Conservation (phyloP, 2,329 filamentous ascomycete genomes). For the Nigrospora oryzae region DNA sequence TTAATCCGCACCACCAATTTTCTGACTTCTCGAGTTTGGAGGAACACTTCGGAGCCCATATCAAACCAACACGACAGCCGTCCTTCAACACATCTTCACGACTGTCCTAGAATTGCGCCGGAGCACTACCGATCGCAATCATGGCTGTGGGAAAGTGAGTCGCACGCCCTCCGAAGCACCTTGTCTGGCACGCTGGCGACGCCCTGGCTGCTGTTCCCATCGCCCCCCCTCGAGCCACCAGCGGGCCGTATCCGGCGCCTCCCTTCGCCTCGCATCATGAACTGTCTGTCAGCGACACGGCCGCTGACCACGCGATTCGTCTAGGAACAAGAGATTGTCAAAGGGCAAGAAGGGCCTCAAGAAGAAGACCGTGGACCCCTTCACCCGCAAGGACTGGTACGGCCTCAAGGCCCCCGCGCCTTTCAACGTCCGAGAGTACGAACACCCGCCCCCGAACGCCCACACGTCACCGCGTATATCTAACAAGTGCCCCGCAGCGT, state of each 20-base stretch:
- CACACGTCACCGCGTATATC: slow-evolving; percentile 8
- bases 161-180: slow-evolving; percentile 1
- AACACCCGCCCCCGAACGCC: slow-evolving; percentile 10
- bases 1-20: slow-evolving; percentile 3
- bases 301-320: slow-evolving; percentile 19
- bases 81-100: slow-evolving; percentile 17
- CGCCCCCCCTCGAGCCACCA: too few species aligned
- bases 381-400: slow-evolving; percentile 99
- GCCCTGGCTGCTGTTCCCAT: too few species aligned
- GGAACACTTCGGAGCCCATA: slow-evolving; percentile 4
- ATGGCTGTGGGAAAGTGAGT: slow-evolving; percentile 79
- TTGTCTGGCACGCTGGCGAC: too few species aligned
- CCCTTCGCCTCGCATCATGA: background rate
- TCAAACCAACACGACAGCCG: slow-evolving; percentile 15
- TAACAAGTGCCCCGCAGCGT: slow-evolving; percentile 55
- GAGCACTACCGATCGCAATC: slow-evolving; percentile 46
- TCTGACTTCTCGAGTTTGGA: slow-evolving; percentile 1
- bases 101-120: slow-evolving; percentile 23
- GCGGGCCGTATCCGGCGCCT: background rate
- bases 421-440: slow-evolving; percentile 96
- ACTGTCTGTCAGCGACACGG: slow-evolving; percentile 4
- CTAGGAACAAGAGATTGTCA: slow-evolving; percentile 98
- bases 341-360: slow-evolving; percentile 99
- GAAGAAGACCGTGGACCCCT: slow-evolving; percentile 98
- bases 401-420: slow-evolving; percentile 95